These are phyloP conservation scores for Pisolithus albus DNA, from an alignment of 768 basidiomycete species.

Conservation along the genomic window DNA sequence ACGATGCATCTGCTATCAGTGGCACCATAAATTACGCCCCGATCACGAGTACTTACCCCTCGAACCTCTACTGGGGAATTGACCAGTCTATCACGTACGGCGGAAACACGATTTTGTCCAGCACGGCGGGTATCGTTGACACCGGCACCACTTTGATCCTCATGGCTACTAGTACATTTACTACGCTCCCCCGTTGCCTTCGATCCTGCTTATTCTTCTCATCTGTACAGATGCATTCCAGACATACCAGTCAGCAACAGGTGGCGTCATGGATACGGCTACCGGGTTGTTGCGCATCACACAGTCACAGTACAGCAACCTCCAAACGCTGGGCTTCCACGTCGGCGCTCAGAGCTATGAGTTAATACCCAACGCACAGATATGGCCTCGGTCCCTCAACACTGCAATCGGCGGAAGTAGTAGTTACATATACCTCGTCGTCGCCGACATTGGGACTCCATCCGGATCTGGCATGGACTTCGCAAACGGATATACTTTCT, in stretches of 20 bases:
- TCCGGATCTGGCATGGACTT: constrained; percentile 19
- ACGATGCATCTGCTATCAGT: constrained; percentile 11
- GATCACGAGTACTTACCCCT: constrained; percentile 16
- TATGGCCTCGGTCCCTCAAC: constrained; percentile 31
- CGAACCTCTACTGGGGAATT: constrained; percentile 26
- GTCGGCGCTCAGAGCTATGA: constrained; percentile 15
- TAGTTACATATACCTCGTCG: constrained; percentile 22
- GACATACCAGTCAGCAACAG: constrained; percentile 21
- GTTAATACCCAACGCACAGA: constrained; percentile 24
- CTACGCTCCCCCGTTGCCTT: not conserved
- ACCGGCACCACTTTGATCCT: constrained; percentile 25
- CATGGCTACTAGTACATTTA: constrained; percentile 13
- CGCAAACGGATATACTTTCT: constrained; percentile 16
- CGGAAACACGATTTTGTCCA: constrained; percentile 11
- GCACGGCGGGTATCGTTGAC: constrained; percentile 29
- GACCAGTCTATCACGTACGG: constrained; percentile 27
- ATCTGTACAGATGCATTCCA: constrained; percentile 20
- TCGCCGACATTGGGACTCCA: constrained; percentile 15
- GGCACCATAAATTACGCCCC: constrained; percentile 15
- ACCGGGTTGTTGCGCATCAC: constrained; percentile 28
- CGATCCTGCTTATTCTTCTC: not conserved
- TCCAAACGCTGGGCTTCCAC: constrained; percentile 23
- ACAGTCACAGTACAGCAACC: constrained; percentile 16
- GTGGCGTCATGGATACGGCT: constrained; percentile 16
- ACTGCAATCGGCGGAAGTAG: constrained; percentile 21